These are phyloP conservation scores for Cystofilobasidium ferigula DNA, from an alignment of 768 basidiomycete genomes.

Conservation along the genomic window DNA sequence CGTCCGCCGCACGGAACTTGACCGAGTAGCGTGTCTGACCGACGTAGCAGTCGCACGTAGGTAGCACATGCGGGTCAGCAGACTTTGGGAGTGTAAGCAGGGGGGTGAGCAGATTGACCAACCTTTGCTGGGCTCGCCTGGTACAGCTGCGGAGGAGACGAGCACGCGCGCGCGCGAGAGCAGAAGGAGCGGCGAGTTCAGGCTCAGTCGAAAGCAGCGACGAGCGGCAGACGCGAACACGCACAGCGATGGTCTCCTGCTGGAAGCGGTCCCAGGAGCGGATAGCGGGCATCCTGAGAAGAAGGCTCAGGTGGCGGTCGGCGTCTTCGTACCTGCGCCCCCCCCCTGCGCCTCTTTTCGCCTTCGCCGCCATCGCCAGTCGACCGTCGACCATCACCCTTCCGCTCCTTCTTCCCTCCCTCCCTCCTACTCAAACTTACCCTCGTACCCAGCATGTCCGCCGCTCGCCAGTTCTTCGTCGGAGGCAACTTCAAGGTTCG, in stretches of 20 bases:
- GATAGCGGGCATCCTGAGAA: constrained; percentile 34
- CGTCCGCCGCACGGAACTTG: constrained; percentile 78
- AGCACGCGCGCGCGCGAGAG: background rate
- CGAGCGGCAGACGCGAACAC: background rate
- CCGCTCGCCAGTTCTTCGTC: constrained; percentile 57
- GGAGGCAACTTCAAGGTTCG: constrained; percentile 98
- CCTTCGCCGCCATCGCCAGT: no score
- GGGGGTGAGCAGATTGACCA: background rate
- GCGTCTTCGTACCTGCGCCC: background rate
- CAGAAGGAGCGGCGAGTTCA: constrained; percentile 3
- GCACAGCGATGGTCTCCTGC: constrained; percentile 27
- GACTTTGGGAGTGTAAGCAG: no score
- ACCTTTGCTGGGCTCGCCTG: constrained; percentile 35
- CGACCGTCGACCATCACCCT: background rate
- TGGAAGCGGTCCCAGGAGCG: constrained; percentile 39
- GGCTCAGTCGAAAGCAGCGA: background rate
- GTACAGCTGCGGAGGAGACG: constrained; percentile 49
- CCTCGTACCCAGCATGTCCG: constrained; percentile 25
- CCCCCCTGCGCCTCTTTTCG: constrained; percentile 1
- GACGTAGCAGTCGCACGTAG: no score
- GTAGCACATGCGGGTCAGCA: no score
- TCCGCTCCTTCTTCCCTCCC: constrained; percentile 29
- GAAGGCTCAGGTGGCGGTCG: background rate
- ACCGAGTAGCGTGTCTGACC: constrained; percentile 73
- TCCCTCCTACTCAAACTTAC: background rate